Evolutionary conservation across 441 rosid species (phyloP).

Genomic region (Breynia disticha): DNA sequence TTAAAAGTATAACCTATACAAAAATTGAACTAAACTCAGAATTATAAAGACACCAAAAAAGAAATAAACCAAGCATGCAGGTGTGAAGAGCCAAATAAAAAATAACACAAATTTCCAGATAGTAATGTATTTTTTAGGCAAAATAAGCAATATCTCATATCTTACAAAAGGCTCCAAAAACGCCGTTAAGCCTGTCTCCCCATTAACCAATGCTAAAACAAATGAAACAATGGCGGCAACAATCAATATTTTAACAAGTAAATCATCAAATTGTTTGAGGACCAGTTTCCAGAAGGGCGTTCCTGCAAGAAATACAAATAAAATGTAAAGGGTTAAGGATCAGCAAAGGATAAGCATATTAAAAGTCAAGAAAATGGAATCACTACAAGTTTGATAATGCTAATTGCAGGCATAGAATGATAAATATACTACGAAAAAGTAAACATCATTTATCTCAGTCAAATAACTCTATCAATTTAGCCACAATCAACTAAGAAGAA

Average conservation of each 20-base stretch:
- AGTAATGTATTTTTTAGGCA: conserved; percentile 1
- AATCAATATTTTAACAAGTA: conserved; percentile 95
- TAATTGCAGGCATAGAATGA: too few relatives aligned
- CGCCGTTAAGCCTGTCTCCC: conserved; percentile 94
- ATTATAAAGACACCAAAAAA: conserved; percentile 10
- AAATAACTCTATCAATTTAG: too few relatives aligned
- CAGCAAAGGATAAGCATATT: background rate
- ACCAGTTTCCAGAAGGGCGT: conserved; percentile 96
- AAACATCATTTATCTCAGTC: too few relatives aligned
- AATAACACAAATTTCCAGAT: background rate
- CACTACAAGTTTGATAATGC: too few relatives aligned
- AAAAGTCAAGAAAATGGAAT: background rate
- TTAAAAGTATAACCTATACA: conserved; percentile 77
- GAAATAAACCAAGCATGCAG: conserved; percentile 13
- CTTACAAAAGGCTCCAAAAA: conserved; percentile 99
- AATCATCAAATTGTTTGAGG: conserved; percentile 93
- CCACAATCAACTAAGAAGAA: too few relatives aligned
- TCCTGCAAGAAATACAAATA: conserved; percentile 47
- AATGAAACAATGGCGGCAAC: conserved; percentile 89
- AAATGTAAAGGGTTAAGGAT: conserved; percentile 14
- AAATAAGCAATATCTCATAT: conserved; percentile 1
- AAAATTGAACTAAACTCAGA: background rate
- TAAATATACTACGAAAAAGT: too few relatives aligned
- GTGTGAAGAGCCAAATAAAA: conserved; percentile 4
- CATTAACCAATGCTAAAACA: conserved; percentile 80